These are phyloP conservation scores for Umbellularia californica DNA, from an alignment of 164 flowering plant species.

Conservation along the genomic window DNA sequence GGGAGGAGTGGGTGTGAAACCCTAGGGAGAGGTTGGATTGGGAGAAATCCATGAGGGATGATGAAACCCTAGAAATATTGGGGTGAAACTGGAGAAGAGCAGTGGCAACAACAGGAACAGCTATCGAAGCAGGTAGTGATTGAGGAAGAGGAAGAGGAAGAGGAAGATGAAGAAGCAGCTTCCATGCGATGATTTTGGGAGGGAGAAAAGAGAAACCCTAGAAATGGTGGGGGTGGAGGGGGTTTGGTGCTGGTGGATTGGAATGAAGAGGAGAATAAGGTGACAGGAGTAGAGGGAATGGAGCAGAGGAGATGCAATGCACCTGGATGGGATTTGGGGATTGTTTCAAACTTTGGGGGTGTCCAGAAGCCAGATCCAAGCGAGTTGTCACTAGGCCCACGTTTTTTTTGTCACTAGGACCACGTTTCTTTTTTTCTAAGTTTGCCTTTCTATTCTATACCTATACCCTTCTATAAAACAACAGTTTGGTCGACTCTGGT, in stretches of 20 bases:
- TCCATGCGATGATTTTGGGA: background rate
- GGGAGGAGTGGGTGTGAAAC: conserved; percentile 27
- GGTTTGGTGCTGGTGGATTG: background rate
- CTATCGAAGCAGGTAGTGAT: conserved; percentile 16
- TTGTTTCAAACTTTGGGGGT: background rate
- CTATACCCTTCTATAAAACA: too few relatives aligned
- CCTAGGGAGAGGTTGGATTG: conserved; percentile 45
- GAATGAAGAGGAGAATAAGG: background rate
- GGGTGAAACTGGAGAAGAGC: conserved; percentile 17
- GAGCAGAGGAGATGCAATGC: background rate
- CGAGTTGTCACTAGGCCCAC: too few relatives aligned
- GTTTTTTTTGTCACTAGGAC: too few relatives aligned
- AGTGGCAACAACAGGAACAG: conserved; percentile 25
- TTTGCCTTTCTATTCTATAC: too few relatives aligned
- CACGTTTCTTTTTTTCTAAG: too few relatives aligned
- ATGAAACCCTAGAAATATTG: background rate
- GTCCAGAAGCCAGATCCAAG: background rate
- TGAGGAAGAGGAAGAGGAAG: background rate
- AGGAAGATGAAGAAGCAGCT: background rate
- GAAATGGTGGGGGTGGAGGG: background rate
- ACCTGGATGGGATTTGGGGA: conserved; percentile 5
- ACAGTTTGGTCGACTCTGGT: too few relatives aligned
- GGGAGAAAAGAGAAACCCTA: background rate
- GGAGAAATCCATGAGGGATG: conserved; percentile 41
- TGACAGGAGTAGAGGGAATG: background rate